Evolutionary conservation across 1,284 basidiomycete genomes (phyloP).

Genomic region (Erythrobasidium hasegawianum): DNA sequence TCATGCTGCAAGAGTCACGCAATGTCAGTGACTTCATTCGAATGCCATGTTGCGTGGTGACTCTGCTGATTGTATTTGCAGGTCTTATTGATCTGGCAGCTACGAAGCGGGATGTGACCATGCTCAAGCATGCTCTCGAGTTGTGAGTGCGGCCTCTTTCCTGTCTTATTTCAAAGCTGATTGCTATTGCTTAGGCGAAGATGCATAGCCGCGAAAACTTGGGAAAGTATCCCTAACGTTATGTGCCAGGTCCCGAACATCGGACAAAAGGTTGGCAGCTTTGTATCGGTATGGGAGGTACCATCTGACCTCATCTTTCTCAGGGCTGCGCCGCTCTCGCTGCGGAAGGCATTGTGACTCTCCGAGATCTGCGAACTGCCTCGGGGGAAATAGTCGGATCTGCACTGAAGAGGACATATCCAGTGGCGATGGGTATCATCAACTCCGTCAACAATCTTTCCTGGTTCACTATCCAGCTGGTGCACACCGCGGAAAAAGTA

Average conservation of each 20-base stretch:
- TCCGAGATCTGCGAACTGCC: conserved; percentile 34
- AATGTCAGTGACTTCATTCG: no score
- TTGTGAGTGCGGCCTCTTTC: conserved; percentile 37
- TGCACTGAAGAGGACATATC: conserved; percentile 35
- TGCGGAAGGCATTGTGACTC: conserved; percentile 21
- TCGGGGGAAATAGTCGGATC: conserved; percentile 34
- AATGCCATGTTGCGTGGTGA: no score
- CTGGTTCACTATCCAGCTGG: conserved; percentile 30
- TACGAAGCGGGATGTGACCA: conserved; percentile 36
- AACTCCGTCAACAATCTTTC: conserved; percentile 37
- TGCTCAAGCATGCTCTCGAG: conserved; percentile 37
- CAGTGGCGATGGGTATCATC: conserved; percentile 36
- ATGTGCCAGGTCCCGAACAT: conserved; percentile 48
- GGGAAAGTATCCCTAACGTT: conserved; percentile 47
- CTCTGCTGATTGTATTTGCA: no score
- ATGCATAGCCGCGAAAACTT: conserved; percentile 46
- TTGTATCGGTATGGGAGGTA: no score
- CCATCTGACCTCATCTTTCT: no score
- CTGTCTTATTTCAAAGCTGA: not conserved
- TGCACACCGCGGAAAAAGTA: conserved; percentile 13
- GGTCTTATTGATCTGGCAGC: conserved; percentile 40
- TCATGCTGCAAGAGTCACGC: conserved; percentile 36
- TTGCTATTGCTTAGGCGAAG: conserved; percentile 39
- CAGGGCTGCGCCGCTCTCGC: not conserved
- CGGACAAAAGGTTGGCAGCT: conserved; percentile 44